Evolutionary conservation across 352 stramenopile genomes (phyloP), one percentile per base, ranked within the genome.

Genomic region (Pythium monospermum): DNA sequence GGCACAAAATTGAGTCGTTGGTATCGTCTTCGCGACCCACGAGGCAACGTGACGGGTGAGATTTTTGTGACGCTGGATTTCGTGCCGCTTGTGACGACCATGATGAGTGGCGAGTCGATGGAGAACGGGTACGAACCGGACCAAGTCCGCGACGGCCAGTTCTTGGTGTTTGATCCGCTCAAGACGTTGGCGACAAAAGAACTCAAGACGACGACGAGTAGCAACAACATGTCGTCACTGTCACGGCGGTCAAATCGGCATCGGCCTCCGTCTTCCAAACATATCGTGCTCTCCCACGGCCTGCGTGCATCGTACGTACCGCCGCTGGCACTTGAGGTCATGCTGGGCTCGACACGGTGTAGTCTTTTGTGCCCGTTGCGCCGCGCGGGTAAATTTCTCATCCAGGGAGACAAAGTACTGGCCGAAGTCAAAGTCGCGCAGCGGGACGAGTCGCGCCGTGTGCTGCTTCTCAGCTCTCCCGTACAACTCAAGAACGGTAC

Each of bases 391-490:
- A 94, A 94, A 39, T 95, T 95, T 44, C 66, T 95, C 21, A 89
- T 95, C 48, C 82, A 91, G 59, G 82, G 85, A 1, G 85, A 93
- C 38, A 82, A 85, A 23, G 74, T 95, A 13, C 55, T 94, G 12
- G 85, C 78, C 2, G 85, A 95, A 66, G 85, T 94, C 15, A 95
- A 95, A 48, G 85, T 95, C 19, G 85, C 85, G 3, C 85, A 94
- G 40, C 66, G 85, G 31, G 85, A 94, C 44, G 83, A 95, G 43
- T 91, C 78, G 27, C 79, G 83, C 18, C 79, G 85, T 22, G 85
- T 95, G 4, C 49, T 95, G 30, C 53, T 92, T 22, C 57, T 95
- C 13, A 93, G 77, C 36, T 95, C 85, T n/a, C 83, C 83, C 6
- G 84, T 94, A 3, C 85, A 94, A 57, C 53, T 95, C 18, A 95